These are phyloP conservation scores for Grosmannia penicillata DNA, from an alignment of 2,329 filamentous ascomycete species.

Conservation along the genomic window DNA sequence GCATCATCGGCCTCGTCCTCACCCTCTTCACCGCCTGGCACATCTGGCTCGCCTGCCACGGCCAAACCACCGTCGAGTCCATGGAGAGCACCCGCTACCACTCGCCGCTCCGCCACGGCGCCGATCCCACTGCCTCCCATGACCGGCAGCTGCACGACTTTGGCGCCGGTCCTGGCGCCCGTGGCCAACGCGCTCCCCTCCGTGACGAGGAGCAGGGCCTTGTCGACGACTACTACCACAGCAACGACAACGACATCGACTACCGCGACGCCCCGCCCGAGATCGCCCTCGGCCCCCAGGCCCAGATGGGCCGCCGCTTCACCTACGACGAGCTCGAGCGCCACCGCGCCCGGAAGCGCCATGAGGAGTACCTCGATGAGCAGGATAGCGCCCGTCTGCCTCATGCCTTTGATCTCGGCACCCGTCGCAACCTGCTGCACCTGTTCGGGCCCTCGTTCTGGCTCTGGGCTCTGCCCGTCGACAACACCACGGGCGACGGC, in stretches of 20 bases:
- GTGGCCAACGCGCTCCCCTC: background rate
- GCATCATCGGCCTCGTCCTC: constrained; percentile 82
- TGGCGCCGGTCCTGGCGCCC: background rate
- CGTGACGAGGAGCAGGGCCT: constrained; percentile 4
- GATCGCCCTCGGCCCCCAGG: constrained; percentile 8
- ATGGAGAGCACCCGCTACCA: constrained; percentile 92
- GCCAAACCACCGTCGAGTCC: constrained; percentile 90
- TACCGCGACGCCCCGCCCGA: background rate
- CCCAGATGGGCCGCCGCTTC: constrained; percentile 25
- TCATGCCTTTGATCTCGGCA: constrained; percentile 85
- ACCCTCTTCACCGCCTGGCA: constrained; percentile 88
- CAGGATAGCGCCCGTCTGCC: constrained; percentile 77
- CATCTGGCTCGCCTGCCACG: constrained; percentile 60
- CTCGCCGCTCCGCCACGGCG: constrained; percentile 51
- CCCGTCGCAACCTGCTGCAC: constrained; percentile 62
- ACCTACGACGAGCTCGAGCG: constrained; percentile 42
- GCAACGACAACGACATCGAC: background rate
- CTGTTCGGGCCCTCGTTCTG: constrained; percentile 62
- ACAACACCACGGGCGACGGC: constrained; percentile 78
- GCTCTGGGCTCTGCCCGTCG: constrained; percentile 68
- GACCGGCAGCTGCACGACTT: constrained; percentile 67
- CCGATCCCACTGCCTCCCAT: constrained; percentile 32
- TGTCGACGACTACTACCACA: constrained; percentile 3
- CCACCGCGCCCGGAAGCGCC: constrained; percentile 36
- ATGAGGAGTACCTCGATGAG: constrained; percentile 72